phyloP scores from a whole-genome alignment of 129 eudicot species.

The Tagetes erecta region DNA sequence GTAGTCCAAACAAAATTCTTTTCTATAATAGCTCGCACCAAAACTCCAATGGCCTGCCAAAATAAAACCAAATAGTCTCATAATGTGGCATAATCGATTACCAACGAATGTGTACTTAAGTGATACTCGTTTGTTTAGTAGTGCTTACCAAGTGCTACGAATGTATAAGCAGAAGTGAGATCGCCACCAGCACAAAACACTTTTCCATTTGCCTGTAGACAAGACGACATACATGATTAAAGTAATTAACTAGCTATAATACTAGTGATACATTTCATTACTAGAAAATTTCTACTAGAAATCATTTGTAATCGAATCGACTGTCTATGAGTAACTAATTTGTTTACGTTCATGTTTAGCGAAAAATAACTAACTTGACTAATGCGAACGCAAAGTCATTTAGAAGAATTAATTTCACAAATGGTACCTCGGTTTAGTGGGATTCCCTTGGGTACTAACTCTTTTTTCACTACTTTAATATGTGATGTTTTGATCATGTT shows the following conservation, averaged over 20 bases:
- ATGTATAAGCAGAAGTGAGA: conserved; percentile 32
- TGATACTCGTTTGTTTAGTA: not conserved
- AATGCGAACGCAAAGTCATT: no score
- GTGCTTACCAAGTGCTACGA: conserved; percentile 35
- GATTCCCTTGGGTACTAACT: no score
- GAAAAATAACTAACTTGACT: no score
- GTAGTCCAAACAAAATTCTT: conserved; percentile 45
- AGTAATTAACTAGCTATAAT: not conserved
- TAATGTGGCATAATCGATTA: no score
- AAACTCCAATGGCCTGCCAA: conserved; percentile 52
- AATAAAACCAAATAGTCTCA: not conserved
- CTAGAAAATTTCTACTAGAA: not conserved
- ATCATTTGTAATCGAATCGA: not conserved
- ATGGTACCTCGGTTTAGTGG: no score
- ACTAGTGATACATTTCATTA: not conserved
- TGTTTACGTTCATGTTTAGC: not conserved
- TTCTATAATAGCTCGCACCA: conserved; percentile 37
- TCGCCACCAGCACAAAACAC: conserved; percentile 63
- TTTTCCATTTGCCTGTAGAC: conserved; percentile 44
- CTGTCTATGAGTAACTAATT: not conserved
- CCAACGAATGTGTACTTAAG: no score
- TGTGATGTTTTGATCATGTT: no score
- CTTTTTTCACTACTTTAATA: no score
- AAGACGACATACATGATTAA: not conserved
- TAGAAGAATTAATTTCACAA: no score